Evolutionary conservation across 192 early-diverging fungal genomes (phyloP).

Genomic region (Piromyces finnis): DNA sequence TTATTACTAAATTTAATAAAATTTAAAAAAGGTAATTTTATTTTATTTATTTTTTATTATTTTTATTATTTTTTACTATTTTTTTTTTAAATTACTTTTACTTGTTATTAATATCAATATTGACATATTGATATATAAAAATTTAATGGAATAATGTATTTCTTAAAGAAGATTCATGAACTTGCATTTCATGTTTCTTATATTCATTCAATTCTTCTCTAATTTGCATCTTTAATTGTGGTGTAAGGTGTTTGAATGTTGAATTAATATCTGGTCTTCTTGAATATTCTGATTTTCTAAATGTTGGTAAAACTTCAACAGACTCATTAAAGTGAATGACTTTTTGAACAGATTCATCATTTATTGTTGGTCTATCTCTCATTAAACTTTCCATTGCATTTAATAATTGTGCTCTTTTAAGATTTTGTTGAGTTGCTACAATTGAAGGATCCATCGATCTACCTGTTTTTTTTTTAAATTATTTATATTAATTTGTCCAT

Average conservation of each 20-base stretch:
- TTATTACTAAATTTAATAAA: no score
- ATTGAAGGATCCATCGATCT: background rate
- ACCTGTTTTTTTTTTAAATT: background rate
- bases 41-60: no score
- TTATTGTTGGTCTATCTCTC: background rate
- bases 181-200: slow-evolving; percentile 79
- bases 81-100: no score
- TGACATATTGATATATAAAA: no score
- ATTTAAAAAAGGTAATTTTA: no score
- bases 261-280: slow-evolving; percentile 63
- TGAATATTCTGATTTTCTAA: slow-evolving; percentile 63
- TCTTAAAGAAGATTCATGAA: slow-evolving; percentile 56
- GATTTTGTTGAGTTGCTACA: background rate
- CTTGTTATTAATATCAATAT: no score
- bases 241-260: slow-evolving; percentile 67
- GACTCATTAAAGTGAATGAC: slow-evolving; percentile 6
- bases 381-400: background rate
- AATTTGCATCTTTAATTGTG: slow-evolving; percentile 67
- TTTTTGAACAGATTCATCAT: background rate
- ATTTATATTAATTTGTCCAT: no score
- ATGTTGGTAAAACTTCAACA: slow-evolving; percentile 45
- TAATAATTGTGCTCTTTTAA: background rate
- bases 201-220: slow-evolving; percentile 88
- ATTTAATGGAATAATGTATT: slow-evolving; percentile 48
- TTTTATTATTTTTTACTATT: no score